Percentiles rank a stretch among this genome's conserved stretches.
Evolutionary conservation across 2,329 filamentous ascomycete species (phyloP).

Genomic region (Mollisiaceae sp.): DNA sequence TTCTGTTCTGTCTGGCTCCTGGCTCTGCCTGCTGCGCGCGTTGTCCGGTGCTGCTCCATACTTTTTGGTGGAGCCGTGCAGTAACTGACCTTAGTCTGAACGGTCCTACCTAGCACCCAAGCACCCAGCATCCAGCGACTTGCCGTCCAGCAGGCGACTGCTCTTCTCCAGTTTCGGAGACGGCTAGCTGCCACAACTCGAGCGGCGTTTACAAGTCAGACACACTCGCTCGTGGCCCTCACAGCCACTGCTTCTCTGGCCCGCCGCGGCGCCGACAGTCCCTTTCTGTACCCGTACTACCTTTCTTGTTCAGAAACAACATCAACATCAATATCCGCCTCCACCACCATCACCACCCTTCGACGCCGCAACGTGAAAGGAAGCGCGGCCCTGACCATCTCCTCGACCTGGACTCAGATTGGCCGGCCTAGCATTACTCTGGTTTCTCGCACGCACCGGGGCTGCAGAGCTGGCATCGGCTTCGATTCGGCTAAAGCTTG

Average conservation of each 20-base stretch:
- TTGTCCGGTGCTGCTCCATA: slow-evolving; percentile 14
- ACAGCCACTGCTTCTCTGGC: slow-evolving; percentile 21
- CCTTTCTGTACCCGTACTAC: slow-evolving; percentile 14
- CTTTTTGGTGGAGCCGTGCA: slow-evolving; percentile 8
- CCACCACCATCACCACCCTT: neutral
- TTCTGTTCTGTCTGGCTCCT: neutral
- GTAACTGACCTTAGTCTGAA: neutral
- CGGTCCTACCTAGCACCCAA: neutral
- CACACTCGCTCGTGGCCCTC: slow-evolving; percentile 15
- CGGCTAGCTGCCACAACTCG: slow-evolving; percentile 27
- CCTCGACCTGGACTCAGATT: slow-evolving; percentile 2
- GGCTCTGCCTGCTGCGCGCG: neutral
- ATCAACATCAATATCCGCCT: slow-evolving; percentile 8
- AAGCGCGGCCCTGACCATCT: slow-evolving; percentile 1
- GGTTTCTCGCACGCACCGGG: slow-evolving; percentile 19
- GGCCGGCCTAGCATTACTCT: slow-evolving; percentile 7
- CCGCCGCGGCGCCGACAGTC: neutral
- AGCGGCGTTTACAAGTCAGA: slow-evolving; percentile 29
- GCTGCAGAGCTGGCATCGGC: slow-evolving; percentile 27
- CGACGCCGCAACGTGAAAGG: slow-evolving; percentile 1
- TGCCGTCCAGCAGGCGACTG: neutral
- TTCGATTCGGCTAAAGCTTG: slow-evolving; percentile 34
- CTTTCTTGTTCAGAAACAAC: neutral
- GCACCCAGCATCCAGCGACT: neutral
- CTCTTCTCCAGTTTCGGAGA: slow-evolving; percentile 29